Evolutionary conservation across 306 rosid genomes (phyloP).

Genomic region (Trifolium pratense): DNA sequence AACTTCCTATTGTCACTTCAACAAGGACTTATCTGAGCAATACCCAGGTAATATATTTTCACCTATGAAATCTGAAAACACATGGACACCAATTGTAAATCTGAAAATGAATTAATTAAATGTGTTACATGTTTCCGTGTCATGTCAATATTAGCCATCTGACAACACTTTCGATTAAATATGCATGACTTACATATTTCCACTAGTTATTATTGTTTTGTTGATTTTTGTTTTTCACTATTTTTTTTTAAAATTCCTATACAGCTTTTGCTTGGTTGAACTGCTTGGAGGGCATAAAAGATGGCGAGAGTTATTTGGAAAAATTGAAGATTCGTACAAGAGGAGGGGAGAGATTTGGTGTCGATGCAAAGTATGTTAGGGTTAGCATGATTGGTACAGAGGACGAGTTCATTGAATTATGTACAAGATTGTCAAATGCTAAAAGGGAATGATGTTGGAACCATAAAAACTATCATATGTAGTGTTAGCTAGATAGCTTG

Average conservation of each 20-base stretch:
- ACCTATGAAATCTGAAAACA: background rate
- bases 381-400: slow-evolving; percentile 23
- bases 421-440: slow-evolving; percentile 52
- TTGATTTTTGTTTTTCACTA: background rate
- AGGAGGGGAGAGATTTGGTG: slow-evolving; percentile 72
- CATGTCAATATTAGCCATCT: background rate
- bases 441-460: slow-evolving; percentile 13
- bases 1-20: slow-evolving; percentile 54
- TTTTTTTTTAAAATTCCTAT: background rate
- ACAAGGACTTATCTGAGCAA: slow-evolving; percentile 52
- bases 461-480: background rate
- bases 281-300: slow-evolving; percentile 53
- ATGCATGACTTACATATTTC: background rate
- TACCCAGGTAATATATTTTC: slow-evolving; percentile 52
- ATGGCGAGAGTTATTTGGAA: slow-evolving; percentile 49
- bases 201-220: no score
- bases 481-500: background rate
- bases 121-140: background rate
- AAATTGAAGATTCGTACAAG: slow-evolving; percentile 52
- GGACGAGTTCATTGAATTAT: slow-evolving; percentile 51
- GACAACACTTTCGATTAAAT: background rate
- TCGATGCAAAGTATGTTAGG: slow-evolving; percentile 43
- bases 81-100: no score
- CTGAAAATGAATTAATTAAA: no score
- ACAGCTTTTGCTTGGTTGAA: slow-evolving; percentile 84